These are phyloP conservation scores for Hemisphaericaspora nanyangensis DNA, from an alignment of 805 yeast genomes.

Conservation along the genomic window DNA sequence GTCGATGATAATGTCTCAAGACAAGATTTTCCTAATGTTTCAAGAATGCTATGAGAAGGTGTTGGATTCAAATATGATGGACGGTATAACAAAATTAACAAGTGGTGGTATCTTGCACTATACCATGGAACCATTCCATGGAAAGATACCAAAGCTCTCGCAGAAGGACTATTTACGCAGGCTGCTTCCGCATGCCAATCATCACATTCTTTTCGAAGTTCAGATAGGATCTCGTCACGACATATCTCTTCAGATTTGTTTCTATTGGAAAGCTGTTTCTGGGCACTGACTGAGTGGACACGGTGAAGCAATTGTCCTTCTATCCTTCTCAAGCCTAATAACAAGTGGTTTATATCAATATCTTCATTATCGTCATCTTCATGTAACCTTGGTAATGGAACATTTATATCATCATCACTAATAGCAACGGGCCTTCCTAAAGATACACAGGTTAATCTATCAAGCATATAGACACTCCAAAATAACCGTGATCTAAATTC, in stretches of 20 bases:
- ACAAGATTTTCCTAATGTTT: slow-evolving; percentile 43
- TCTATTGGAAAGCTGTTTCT: slow-evolving; percentile 17
- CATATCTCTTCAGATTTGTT: slow-evolving; percentile 22
- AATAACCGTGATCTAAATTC: slow-evolving; percentile 45
- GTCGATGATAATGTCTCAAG: slow-evolving; percentile 44
- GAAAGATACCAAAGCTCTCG: slow-evolving; percentile 11
- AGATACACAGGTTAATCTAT: slow-evolving; percentile 44
- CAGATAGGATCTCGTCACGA: slow-evolving; percentile 21
- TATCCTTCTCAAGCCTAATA: slow-evolving; percentile 42
- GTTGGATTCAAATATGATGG: slow-evolving; percentile 48
- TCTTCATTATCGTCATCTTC: slow-evolving; percentile 39
- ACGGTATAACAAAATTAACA: slow-evolving; percentile 44
- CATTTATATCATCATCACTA: slow-evolving; percentile 46
- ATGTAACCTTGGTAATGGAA: slow-evolving; percentile 37
- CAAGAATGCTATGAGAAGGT: slow-evolving; percentile 37
- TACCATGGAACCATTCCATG: slow-evolving; percentile 32
- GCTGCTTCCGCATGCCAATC: slow-evolving; percentile 24
- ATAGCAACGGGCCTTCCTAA: slow-evolving; percentile 48
- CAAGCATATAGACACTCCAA: slow-evolving; percentile 49
- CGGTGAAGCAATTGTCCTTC: slow-evolving; percentile 45
- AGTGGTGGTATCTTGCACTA: slow-evolving; percentile 41
- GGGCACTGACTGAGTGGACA: slow-evolving; percentile 43
- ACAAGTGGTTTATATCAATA: slow-evolving; percentile 35
- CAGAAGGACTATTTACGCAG: neutral
- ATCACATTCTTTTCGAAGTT: slow-evolving; percentile 34